Percentiles rank a stretch among this genome's conserved stretches.
Evolutionary conservation across 208 protist genomes (phyloP).

Genomic region (Blechomonas ayalai): DNA sequence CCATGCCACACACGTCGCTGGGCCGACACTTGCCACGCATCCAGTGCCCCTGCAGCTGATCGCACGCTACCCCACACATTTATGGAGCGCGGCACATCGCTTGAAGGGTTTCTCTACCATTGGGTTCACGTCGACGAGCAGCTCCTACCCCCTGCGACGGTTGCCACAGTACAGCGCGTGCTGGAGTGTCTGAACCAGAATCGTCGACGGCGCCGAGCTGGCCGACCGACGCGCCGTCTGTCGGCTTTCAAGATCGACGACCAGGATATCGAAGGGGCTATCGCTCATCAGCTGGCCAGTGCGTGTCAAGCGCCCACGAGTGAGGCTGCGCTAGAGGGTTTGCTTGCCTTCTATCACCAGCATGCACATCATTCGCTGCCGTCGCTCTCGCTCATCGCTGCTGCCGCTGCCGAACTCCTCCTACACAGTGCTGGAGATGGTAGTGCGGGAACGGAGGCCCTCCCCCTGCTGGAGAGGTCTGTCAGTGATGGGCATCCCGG

Average conservation of each 20-base stretch:
- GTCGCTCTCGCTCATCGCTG: constrained; percentile 16
- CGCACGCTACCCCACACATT: too few relatives aligned
- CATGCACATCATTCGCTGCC: background rate
- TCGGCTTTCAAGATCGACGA: background rate
- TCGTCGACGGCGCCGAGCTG: background rate
- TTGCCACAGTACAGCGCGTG: background rate
- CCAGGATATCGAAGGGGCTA: background rate
- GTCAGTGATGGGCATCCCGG: constrained; percentile 33
- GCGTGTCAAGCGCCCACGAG: constrained; percentile 3
- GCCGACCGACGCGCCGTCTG: background rate
- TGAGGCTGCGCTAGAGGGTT: constrained; percentile 8
- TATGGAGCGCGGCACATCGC: too few relatives aligned
- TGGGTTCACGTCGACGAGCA: too few relatives aligned
- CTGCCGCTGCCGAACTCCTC: constrained; percentile 30
- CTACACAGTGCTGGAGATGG: constrained; percentile 3
- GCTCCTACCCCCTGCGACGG: background rate
- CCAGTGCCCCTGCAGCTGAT: too few relatives aligned
- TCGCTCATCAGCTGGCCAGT: background rate
- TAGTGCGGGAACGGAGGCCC: constrained; percentile 4
- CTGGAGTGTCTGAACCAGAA: background rate
- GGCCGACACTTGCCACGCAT: too few relatives aligned
- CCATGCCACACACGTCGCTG: too few relatives aligned
- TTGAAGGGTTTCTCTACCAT: too few relatives aligned
- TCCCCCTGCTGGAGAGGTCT: constrained; percentile 42
- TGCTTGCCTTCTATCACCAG: constrained; percentile 13